Evolutionary conservation across 2,329 filamentous ascomycete genomes (phyloP).

Genomic region (Exophiala bonariae): DNA sequence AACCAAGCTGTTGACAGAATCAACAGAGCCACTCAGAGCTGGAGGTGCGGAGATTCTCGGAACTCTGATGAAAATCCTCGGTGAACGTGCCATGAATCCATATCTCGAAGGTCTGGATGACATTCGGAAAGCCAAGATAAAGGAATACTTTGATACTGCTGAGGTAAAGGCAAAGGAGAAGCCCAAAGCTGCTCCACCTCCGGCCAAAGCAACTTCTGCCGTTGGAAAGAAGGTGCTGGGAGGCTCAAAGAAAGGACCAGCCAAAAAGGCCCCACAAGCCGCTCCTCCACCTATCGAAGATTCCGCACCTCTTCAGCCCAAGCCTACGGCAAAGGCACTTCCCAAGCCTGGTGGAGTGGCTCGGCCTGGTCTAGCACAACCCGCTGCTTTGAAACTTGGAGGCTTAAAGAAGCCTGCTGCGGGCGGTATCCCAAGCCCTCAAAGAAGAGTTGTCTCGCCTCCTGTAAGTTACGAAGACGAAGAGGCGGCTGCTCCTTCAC

Average conservation of each 20-base stretch:
- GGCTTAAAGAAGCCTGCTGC: constrained; percentile 42
- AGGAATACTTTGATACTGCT: constrained; percentile 81
- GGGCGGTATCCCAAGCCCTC: constrained; percentile 35
- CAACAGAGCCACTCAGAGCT: constrained; percentile 78
- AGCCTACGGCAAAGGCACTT: constrained; percentile 39
- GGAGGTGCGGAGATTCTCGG: constrained; percentile 90
- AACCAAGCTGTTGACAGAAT: constrained; percentile 88
- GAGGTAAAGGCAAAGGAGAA: constrained; percentile 89
- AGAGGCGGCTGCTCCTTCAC: constrained; percentile 40
- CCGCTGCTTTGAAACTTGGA: constrained; percentile 42
- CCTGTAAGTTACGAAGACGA: constrained; percentile 41
- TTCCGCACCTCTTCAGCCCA: constrained; percentile 49
- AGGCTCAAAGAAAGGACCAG: constrained; percentile 53
- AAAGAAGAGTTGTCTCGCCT: constrained; percentile 45
- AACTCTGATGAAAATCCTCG: constrained; percentile 97
- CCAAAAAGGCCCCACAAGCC: constrained; percentile 50
- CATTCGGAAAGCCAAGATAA: constrained; percentile 92
- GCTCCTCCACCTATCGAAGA: constrained; percentile 58
- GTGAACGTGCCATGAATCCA: constrained; percentile 90
- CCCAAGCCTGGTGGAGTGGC: constrained; percentile 46
- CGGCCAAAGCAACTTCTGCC: constrained; percentile 57
- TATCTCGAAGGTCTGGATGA: constrained; percentile 92
- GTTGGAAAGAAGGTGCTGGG: constrained; percentile 54
- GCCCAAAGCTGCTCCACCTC: constrained; percentile 71
- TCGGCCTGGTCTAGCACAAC: constrained; percentile 42